Evolutionary conservation across 805 yeast genomes (phyloP), one percentile per base, ranked within the genome.

Genomic region (Saccharomycopsis vini): DNA sequence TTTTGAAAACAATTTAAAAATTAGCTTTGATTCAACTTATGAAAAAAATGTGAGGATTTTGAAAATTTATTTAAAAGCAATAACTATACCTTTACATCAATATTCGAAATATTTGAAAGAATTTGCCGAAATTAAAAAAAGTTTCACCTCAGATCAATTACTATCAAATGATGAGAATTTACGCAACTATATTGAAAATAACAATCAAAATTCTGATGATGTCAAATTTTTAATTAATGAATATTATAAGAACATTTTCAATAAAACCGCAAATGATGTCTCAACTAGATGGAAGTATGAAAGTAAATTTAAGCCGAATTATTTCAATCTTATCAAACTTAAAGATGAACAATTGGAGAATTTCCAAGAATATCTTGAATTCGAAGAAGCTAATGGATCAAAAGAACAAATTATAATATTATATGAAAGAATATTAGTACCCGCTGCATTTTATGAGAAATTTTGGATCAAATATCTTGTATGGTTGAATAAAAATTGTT

Each of bases 21-120:
- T 62, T 16, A 19, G 29, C 12, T n/a, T 20, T 23, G 34, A 36
- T 34, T 36, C 19, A 12, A 20, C 20, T 9, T 61, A 63, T 21
- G 60, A 61, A 13, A 56, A 59, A 20, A 63, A 72, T 26, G 52
- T 54, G 21, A 69, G 64, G 30, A 58, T 71, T 3, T 54, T 66
- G 2, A 58, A 60, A 3, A 54, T 76, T 1, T 69, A 79, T 45
- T 53, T 69, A 23, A 62, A 64, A 46, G 61, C 79, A 37, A 59
- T 77, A 32, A 56, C 57, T 33, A 65, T 84, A 2, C 97, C 97
- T 0, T 61, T 90, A 36, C 90, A 90, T 60, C 95, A 88, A 54
- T 89, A 87, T 58, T 81, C 96, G 0, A 77, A 73, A 50, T 90
- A 81, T 58, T 83, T 75, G 54, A 77, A 64, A 56, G 68, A 33